phyloP scores from a whole-genome alignment of 2,329 filamentous ascomycete species.

The Cytospora leucostoma region DNA sequence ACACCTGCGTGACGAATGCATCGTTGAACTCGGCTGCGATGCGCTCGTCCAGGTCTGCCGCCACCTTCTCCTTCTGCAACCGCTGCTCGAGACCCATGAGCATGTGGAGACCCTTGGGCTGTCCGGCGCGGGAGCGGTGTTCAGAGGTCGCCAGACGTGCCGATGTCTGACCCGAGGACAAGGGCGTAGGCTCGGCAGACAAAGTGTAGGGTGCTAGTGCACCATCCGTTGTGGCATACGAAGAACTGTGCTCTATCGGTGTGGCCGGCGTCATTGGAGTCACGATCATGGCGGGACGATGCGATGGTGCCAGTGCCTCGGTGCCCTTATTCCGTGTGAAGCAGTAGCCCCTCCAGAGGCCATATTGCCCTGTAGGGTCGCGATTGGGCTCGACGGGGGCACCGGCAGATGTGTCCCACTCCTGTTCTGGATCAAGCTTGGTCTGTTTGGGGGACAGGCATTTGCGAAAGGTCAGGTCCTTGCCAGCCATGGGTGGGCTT shows the following conservation, averaged over 20 bases:
- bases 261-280: slow-evolving; percentile 49
- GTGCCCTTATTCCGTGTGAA: slow-evolving; percentile 41
- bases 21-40: slow-evolving; percentile 73
- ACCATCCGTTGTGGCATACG: slow-evolving; percentile 46
- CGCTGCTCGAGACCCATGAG: slow-evolving; percentile 55
- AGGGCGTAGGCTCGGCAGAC: slow-evolving; percentile 43
- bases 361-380: slow-evolving; percentile 58
- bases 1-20: slow-evolving; percentile 88
- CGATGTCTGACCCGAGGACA: slow-evolving; percentile 5
- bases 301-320: slow-evolving; percentile 45
- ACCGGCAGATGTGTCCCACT: slow-evolving; percentile 50
- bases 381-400: slow-evolving; percentile 53
- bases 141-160: slow-evolving; percentile 12
- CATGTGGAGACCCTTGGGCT: slow-evolving; percentile 50
- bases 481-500: slow-evolving; percentile 85
- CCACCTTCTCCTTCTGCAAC: slow-evolving; percentile 51
- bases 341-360: slow-evolving; percentile 79
- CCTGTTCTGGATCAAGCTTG: slow-evolving; percentile 77
- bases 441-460: slow-evolving; percentile 84
- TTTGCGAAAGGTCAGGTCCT: slow-evolving; percentile 76
- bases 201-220: slow-evolving; percentile 35
- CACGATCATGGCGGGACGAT: slow-evolving; percentile 51
- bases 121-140: slow-evolving; percentile 27
- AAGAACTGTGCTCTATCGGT: slow-evolving; percentile 41
- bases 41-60: slow-evolving; percentile 53